Percentiles rank a stretch among this genome's conserved stretches.
These are phyloP conservation scores for Tremella mesenterica DNA, from an alignment of 768 basidiomycete genomes.

Conservation along the genomic window DNA sequence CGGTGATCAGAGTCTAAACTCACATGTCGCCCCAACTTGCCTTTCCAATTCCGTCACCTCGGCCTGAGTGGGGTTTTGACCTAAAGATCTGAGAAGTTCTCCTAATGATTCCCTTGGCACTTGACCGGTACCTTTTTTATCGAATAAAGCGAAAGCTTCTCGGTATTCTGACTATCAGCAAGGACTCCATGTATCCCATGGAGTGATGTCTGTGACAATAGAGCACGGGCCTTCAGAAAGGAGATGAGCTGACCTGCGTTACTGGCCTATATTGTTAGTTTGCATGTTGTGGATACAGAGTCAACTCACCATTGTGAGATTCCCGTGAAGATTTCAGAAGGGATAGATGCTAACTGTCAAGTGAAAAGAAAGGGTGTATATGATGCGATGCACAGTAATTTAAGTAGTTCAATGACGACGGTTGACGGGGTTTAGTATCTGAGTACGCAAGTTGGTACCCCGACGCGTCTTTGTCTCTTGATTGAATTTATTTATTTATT, in stretches of 20 bases:
- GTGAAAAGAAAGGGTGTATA: too few species aligned
- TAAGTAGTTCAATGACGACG: too few species aligned
- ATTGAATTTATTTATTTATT: too few species aligned
- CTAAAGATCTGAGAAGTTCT: constrained; percentile 83
- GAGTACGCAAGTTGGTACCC: too few species aligned
- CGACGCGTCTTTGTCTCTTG: too few species aligned
- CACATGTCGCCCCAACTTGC: constrained; percentile 67
- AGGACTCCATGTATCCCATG: neutral
- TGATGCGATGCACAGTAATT: too few species aligned
- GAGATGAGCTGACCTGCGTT: constrained; percentile 39
- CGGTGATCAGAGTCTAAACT: constrained; percentile 20
- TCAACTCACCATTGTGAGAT: too few species aligned
- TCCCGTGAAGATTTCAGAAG: too few species aligned
- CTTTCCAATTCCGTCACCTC: constrained; percentile 78
- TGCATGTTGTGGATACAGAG: neutral
- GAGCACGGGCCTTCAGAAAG: neutral
- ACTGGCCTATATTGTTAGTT: constrained; percentile 10
- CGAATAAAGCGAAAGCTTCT: constrained; percentile 95
- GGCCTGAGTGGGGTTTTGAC: constrained; percentile 99
- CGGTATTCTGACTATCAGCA: constrained; percentile 66
- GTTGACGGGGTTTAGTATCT: too few species aligned
- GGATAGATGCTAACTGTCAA: too few species aligned
- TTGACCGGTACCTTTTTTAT: constrained; percentile 87
- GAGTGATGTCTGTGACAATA: neutral
- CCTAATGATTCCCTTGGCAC: constrained; percentile 82